Evolutionary conservation across 805 yeast genomes (phyloP), one percentile per base, ranked within the genome.

Genomic region (Metschnikowia chrysomelidarum): DNA sequence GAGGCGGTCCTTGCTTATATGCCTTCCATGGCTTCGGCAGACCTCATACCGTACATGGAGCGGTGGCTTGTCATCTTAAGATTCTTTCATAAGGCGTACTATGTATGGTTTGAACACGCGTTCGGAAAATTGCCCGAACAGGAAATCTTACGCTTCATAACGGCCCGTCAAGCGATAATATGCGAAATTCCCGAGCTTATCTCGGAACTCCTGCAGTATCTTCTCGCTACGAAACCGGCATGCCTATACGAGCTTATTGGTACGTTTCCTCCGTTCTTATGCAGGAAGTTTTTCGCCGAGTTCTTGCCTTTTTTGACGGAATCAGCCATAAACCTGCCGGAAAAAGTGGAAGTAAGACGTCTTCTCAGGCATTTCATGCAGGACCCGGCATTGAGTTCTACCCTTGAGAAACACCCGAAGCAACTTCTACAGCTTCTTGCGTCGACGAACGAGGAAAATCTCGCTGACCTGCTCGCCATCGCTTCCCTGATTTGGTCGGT

Each of bases 1-100:
- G 12, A 41, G 32, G 5, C 29, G 19, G 26, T 32, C 20, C 8
- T 9, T 19, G 32, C 13, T 41, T 55, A 19, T 11, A 27, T 32
- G 35, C 62, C 7, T 19, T 39, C 22, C 36, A 50, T 10, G 34
- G 31, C 34, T 12, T 8, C 35, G 4, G 19, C 30, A 3, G 12
- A 18, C 10, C 16, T 38, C 8, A 12, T 40, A 7, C 34, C 32
- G 1, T 36, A 40, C 10, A 32, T 57, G 2, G 30, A 49, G 7
- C 73, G 86, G 47, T 82, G 87, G 87, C 49, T 69, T 24, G 71
- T 80, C 1, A 40, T 81, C 1, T 36, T 70, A 25, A 62, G 75
- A 46, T 30, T 39, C 5, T 43, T 58, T 29, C 64, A 73, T 45
- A 24, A 55, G 0, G 25, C 43, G 1, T 44, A 46, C 19, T 13